These are phyloP conservation scores for Podaxis sp. DNA, from an alignment of 768 basidiomycete species.

Conservation along the genomic window DNA sequence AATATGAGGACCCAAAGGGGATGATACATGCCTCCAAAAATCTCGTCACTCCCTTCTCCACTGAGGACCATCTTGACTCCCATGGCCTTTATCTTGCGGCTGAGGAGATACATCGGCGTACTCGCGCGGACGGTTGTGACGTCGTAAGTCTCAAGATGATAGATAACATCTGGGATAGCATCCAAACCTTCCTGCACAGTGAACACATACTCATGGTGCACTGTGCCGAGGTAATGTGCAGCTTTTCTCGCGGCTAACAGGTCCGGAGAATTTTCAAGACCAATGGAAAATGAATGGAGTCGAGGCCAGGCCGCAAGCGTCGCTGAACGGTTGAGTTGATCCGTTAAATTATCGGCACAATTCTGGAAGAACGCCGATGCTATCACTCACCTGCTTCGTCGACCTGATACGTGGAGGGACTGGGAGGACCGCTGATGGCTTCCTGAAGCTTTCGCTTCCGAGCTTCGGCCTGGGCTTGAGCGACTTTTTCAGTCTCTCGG, in stretches of 20 bases:
- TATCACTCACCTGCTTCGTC: constrained; percentile 49
- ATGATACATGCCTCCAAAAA: constrained; percentile 71
- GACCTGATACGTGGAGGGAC: constrained; percentile 41
- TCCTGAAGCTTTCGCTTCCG: constrained; percentile 57
- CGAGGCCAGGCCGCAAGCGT: constrained; percentile 89
- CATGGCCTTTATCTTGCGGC: constrained; percentile 98
- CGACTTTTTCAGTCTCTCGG: constrained; percentile 90
- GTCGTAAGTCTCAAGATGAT: constrained; percentile 98
- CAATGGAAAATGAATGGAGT: constrained; percentile 96
- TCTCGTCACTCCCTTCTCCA: constrained; percentile 97
- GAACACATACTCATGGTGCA: constrained; percentile 97
- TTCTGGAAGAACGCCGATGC: not conserved
- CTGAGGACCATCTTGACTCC: constrained; percentile 99
- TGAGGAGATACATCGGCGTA: constrained; percentile 98
- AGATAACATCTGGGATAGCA: constrained; percentile 95
- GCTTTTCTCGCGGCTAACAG: constrained; percentile 91
- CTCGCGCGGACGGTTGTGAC: constrained; percentile 97
- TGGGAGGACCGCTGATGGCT: constrained; percentile 48
- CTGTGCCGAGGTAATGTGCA: constrained; percentile 88
- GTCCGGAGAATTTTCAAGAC: constrained; percentile 92
- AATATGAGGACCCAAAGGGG: not conserved
- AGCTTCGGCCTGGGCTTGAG: constrained; percentile 71
- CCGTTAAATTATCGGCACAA: constrained; percentile 11
- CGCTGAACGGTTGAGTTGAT: constrained; percentile 30
- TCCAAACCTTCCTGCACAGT: constrained; percentile 98